These are phyloP conservation scores for Nematocida homosporus DNA, from an alignment of 371 early-diverging fungal species.

Conservation along the genomic window DNA sequence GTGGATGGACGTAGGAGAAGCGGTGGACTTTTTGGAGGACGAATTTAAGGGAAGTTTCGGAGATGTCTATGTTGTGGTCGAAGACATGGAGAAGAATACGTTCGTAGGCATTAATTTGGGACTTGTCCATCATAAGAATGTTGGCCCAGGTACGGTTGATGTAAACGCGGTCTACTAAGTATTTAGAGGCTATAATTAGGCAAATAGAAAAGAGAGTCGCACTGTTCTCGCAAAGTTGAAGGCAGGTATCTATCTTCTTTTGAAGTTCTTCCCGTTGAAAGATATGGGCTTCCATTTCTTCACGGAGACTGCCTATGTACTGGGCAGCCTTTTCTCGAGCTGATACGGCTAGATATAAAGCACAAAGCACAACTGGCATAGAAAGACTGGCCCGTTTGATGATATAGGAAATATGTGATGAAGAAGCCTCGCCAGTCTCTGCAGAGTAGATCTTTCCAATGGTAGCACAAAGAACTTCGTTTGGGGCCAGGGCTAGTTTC, in stretches of 20 bases:
- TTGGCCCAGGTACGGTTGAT: constrained; percentile 50
- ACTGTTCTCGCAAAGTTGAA: constrained; percentile 7
- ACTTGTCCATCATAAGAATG: constrained; percentile 49
- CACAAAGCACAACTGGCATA: constrained; percentile 49
- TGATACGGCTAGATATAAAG: constrained; percentile 20
- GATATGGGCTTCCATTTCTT: neutral
- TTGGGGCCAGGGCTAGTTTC: constrained; percentile 20
- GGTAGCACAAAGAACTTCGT: constrained; percentile 36
- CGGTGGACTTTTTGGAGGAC: constrained; percentile 10
- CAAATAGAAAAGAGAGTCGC: constrained; percentile 42
- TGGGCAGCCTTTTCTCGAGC: constrained; percentile 36
- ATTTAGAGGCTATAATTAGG: constrained; percentile 48
- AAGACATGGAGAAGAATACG: constrained; percentile 17
- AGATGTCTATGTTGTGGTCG: constrained; percentile 23
- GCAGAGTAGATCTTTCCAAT: constrained; percentile 25
- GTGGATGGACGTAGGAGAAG: neutral
- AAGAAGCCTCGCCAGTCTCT: constrained; percentile 8
- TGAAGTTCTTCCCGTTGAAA: neutral
- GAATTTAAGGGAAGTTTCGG: neutral
- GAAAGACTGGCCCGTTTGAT: constrained; percentile 41
- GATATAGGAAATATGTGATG: constrained; percentile 25
- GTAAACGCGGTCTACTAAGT: constrained; percentile 48
- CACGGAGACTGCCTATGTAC: constrained; percentile 1
- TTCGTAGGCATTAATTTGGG: constrained; percentile 21
- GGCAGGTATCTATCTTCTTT: constrained; percentile 28